A percentile compares a stretch with the other conserved stretches of the same genome.
Evolutionary conservation across 2,329 filamentous ascomycete genomes (phyloP).

Genomic region (Paraphoma chrysanthemicola): DNA sequence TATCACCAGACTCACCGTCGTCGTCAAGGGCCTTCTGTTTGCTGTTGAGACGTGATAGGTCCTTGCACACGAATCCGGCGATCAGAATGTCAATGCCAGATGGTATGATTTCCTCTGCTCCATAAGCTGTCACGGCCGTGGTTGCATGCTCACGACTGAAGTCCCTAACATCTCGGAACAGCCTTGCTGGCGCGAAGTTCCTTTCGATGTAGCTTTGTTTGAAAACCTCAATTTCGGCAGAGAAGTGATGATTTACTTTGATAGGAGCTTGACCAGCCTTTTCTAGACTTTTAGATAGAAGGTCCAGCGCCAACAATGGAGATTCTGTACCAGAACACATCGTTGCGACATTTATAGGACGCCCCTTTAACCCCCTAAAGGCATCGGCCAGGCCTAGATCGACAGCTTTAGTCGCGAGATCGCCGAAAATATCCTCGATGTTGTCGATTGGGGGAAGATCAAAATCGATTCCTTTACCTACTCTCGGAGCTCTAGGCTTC

Average conservation of each 20-base stretch:
- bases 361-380: slow-evolving; percentile 41
- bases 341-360: slow-evolving; percentile 66
- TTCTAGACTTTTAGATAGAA: slow-evolving; percentile 52
- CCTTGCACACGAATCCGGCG: slow-evolving; percentile 77
- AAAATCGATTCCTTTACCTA: slow-evolving; percentile 35
- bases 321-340: slow-evolving; percentile 82
- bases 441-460: slow-evolving; percentile 55
- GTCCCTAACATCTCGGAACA: slow-evolving; percentile 56
- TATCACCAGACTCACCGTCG: slow-evolving; percentile 70
- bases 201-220: slow-evolving; percentile 58
- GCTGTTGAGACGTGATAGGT: slow-evolving; percentile 73
- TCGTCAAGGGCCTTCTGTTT: slow-evolving; percentile 59
- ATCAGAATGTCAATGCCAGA: slow-evolving; percentile 68
- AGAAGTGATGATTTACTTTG: slow-evolving; percentile 51
- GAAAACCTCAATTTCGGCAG: slow-evolving; percentile 54
- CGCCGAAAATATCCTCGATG: slow-evolving; percentile 58
- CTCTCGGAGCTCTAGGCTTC: not conserved
- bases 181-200: slow-evolving; percentile 51
- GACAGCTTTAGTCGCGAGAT: slow-evolving; percentile 53
- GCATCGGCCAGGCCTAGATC: slow-evolving; percentile 43
- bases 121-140: slow-evolving; percentile 69
- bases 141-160: slow-evolving; percentile 56
- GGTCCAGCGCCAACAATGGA: slow-evolving; percentile 70
- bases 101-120: slow-evolving; percentile 64
- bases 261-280: slow-evolving; percentile 16